Conservation (phyloP, 305 asterid genomes). For the Nicotiana rustica region DNA sequence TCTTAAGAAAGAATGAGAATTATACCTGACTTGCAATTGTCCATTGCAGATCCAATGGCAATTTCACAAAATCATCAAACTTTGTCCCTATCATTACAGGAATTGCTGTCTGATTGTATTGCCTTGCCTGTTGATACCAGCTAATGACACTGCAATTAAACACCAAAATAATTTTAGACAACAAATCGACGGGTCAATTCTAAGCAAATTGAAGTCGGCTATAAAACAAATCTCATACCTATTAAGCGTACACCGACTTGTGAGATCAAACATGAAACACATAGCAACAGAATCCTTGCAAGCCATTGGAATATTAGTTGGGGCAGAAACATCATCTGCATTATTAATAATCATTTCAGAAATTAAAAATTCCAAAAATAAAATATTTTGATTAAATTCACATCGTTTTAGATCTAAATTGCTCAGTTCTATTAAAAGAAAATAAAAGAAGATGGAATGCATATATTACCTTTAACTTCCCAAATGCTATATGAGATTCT, state of each 20-base stretch:
- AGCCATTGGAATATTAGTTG: constrained; percentile 58
- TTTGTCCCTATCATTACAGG: constrained; percentile 87
- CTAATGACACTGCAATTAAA: constrained; percentile 55
- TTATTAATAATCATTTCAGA: not conserved
- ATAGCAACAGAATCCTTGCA: constrained; percentile 80
- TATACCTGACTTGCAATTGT: constrained; percentile 86
- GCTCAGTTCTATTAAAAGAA: not conserved
- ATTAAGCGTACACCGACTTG: constrained; percentile 81
- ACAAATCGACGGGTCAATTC: too few species aligned
- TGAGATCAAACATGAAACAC: constrained; percentile 91
- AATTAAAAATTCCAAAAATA: not conserved
- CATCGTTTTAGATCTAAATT: not conserved
- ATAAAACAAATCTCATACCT: constrained; percentile 51
- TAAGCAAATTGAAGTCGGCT: too few species aligned
- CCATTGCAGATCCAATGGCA: constrained; percentile 88
- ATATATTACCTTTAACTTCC: constrained; percentile 73
- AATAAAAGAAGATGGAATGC: not conserved
- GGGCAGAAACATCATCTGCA: constrained; percentile 59
- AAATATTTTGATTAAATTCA: not conserved
- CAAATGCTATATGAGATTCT: constrained; percentile 78
- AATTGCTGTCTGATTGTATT: constrained; percentile 83
- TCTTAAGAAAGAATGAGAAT: not conserved
- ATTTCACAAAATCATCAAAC: constrained; percentile 84
- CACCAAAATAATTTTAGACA: not conserved
- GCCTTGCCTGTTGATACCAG: constrained; percentile 85